Base-by-base conservation (phyloP, 352 stramenopile species). In the Pythium periplocum region DNA sequence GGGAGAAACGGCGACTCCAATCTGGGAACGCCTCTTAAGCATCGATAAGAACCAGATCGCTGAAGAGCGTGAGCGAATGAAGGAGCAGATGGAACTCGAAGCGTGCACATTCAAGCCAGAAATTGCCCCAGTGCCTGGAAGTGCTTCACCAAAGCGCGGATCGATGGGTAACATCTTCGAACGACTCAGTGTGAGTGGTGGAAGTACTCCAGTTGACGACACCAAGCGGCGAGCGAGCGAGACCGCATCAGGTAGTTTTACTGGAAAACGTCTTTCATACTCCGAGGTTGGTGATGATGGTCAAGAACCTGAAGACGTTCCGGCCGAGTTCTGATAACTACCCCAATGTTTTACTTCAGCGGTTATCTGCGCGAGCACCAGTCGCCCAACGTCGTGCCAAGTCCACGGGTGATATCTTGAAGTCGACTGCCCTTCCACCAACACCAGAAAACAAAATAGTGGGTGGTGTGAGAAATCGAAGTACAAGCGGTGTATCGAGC, bases 71-170 rank as follows among this genome's bases (percentile, higher is more conserved):
- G 76, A 93, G 33, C 84, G 80, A 33, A 64, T 81, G 17, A 87
- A 85, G 48, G 73, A 89, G 42, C 54, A 87, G 34, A 48, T 83
- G 6, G 83, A 93, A 53, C 69, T 90, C 55, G 63, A 87, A 41
- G 73, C 82, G 26, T 93, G 83, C 54, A 93, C 83, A 1, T 93
- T 93, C 66, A 87, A 87, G 63, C 83, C 83, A 9, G 75, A 90
- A 26, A 77, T 90, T 32, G 83, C 73, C n/a, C 75, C 71, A 1
- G 61, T 64, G 6, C 60, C 55, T 10, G 77, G 84, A 17, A 67
- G 56, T 5, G 57, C 74, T 12, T 66, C 62, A 17, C 75, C 78
- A 30, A 74, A 78, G 43, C 51, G 57, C 26, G 67, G 64, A 31
- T 68, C 72, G 1, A 71, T 70, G 2, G 62, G 41, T 31, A 68